Base-by-base conservation (phyloP, 768 basidiomycete species). In the Pholiota conissans region DNA sequence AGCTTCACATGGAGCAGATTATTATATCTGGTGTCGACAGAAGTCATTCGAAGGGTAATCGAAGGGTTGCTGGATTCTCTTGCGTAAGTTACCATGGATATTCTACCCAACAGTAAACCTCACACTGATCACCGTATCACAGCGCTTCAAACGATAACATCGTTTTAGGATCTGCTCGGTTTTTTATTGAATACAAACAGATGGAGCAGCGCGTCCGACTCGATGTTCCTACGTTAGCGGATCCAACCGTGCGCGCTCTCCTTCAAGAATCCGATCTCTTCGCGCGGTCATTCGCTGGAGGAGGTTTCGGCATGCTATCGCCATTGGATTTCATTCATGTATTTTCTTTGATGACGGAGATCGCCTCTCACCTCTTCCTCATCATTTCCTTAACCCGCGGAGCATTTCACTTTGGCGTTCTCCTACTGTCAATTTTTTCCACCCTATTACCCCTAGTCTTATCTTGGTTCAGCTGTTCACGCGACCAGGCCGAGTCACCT, bases 241-340 rank as follows among this genome's bases (percentile, higher is more conserved):
- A 91, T 66, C 87, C 91, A 48, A 68, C 76, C 57, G 78, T 89
- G 22, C 86, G 89, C 57, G 90, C 91, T 67, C 82, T 93, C 40
- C 77, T 93, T n/a, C 87, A 90, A 58, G 91, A 93, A 73, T 90
- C 91, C 35, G 91, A 93, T 67, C 79, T 90, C 30, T 93, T 93
- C 67, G 87, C 89, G 40, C 82, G 89, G 57, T 93, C 91, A 10
- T 92, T 93, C 71, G 83, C 79, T 63, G 89, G 89, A 40, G 83
- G 86, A 34, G 83, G 87, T 10, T 91, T 93, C 67, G 91, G 91
- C 14, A 79, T 91, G 28, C 77, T 92, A 63, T 91, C 89, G 2
- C 91, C 91, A 7, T 79, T 92, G 55, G 91, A 93, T 66, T 84
- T 91, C 62, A 78, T 91, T 64, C 86, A 87, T 63, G 75, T 92